These are phyloP conservation scores for Penicillium capsulatum DNA, from an alignment of 2,329 filamentous ascomycete species.

Conservation along the genomic window DNA sequence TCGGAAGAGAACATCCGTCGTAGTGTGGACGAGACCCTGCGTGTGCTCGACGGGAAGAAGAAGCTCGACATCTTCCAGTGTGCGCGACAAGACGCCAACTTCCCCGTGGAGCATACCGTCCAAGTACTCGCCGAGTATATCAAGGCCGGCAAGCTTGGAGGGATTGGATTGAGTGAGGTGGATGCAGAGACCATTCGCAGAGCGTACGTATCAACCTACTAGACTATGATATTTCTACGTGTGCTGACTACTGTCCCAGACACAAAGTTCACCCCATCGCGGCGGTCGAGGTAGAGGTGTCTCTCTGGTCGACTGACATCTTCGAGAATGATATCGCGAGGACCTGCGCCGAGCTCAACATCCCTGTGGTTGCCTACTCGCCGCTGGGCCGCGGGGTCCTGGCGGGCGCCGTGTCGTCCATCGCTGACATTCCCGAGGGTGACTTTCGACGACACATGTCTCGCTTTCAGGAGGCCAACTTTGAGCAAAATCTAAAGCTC, in stretches of 20 bases:
- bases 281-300: constrained; percentile 59
- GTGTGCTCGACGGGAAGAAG: constrained; percentile 53
- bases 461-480: constrained; percentile 50
- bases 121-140: constrained; percentile 37
- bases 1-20: constrained; percentile 53
- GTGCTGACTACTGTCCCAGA: constrained; percentile 34
- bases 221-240: not conserved
- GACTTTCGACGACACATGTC: constrained; percentile 45
- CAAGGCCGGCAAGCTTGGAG: constrained; percentile 44
- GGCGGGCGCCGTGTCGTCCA: constrained; percentile 47
- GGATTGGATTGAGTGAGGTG: constrained; percentile 43
- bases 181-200: constrained; percentile 44
- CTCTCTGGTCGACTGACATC: constrained; percentile 54
- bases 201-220: constrained; percentile 30
- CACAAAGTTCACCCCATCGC: constrained; percentile 53
- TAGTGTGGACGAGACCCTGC: constrained; percentile 57
- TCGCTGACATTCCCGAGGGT: constrained; percentile 46
- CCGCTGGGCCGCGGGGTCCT: constrained; percentile 57
- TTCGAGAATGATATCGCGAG: constrained; percentile 55
- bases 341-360: constrained; percentile 53
- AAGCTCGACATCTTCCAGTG: constrained; percentile 59
- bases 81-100: constrained; percentile 53
- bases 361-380: constrained; percentile 58
- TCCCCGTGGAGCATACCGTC: constrained; percentile 48
- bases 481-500: constrained; percentile 49